Evolutionary conservation across 306 rosid genomes (phyloP), one percentile per base, ranked within the genome.

Genomic region (Begonia masoniana): DNA sequence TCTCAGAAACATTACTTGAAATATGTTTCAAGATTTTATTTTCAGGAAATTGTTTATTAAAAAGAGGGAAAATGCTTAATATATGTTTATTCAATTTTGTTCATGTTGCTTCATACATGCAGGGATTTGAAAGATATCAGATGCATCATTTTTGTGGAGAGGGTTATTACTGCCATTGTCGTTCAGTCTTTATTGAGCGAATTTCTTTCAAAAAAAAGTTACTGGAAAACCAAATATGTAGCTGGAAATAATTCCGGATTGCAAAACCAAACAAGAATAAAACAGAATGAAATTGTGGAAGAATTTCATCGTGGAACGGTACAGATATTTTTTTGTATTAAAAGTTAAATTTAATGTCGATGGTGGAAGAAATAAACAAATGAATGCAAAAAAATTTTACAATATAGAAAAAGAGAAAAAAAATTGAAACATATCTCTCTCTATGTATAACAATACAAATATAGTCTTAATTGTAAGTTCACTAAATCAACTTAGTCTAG

Each of bases 61-160:
- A 21, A 21, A 21, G 24, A 31, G 39, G 39, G 39, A 7, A 31
- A 31, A 31, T 31, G 39, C 0, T 31, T 31, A 31, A 31, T 31
- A 31, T 31, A 31, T 31, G 39, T 31, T 31, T 31, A 31, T 31
- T 31, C 9, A 31, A 31, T 31, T 31, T 31, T 31, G 7, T 31
- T 31, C 9, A 31, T 31, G 39, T 31, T 31, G 9, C 9, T 31
- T 31, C 39, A 31, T 31, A 31, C 39, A 31, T 31, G 39, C 73
- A 82, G 91, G 83, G 65, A 11, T 35, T 54, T 78, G 15, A 65
- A 72, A 50, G 79, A 78, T n/a, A 68, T 89, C 48, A 80, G 97
- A 59, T 89, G 95, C 68, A 78, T 89, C 62, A 69, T 89, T 54
- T 89, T 89, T 65, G 95, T 89, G 24, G 74, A 85, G 68, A 80